Conservation (phyloP, 257 asterid genomes). For the Ilex asprella region DNA sequence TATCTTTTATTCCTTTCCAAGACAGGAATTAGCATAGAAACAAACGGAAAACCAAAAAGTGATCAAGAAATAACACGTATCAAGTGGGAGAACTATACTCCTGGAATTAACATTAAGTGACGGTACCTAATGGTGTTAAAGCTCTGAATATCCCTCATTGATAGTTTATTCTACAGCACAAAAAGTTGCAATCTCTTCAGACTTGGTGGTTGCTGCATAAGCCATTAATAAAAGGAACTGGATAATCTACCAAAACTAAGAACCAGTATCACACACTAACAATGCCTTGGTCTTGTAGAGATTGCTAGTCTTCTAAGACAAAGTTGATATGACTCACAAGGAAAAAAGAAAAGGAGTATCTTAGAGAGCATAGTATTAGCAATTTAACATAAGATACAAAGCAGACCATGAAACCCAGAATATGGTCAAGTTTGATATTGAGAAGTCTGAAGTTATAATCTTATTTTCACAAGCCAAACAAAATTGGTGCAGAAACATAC, state of each 20-base stretch:
- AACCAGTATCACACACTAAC: too few species aligned
- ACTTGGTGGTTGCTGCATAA: too few species aligned
- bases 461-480: constrained; percentile 93
- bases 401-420: constrained; percentile 85
- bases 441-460: constrained; percentile 95
- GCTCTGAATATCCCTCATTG: neutral
- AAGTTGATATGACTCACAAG: neutral
- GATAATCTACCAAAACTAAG: too few species aligned
- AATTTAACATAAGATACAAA: constrained; percentile 15
- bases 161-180: neutral
- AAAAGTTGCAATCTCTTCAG: neutral
- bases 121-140: too few species aligned
- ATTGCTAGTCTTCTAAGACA: neutral
- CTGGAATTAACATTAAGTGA: too few species aligned
- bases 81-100: too few species aligned
- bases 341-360: neutral
- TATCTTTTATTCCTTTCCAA: too few species aligned
- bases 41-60: too few species aligned
- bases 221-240: too few species aligned
- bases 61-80: too few species aligned
- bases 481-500: constrained; percentile 84
- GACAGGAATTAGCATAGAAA: too few species aligned
- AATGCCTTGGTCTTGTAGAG: too few species aligned
- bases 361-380: constrained; percentile 8
- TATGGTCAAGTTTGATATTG: constrained; percentile 59